Evolutionary conservation across 2,329 filamentous ascomycete species (phyloP).

Genomic region (Neofusicoccum umdonicola): DNA sequence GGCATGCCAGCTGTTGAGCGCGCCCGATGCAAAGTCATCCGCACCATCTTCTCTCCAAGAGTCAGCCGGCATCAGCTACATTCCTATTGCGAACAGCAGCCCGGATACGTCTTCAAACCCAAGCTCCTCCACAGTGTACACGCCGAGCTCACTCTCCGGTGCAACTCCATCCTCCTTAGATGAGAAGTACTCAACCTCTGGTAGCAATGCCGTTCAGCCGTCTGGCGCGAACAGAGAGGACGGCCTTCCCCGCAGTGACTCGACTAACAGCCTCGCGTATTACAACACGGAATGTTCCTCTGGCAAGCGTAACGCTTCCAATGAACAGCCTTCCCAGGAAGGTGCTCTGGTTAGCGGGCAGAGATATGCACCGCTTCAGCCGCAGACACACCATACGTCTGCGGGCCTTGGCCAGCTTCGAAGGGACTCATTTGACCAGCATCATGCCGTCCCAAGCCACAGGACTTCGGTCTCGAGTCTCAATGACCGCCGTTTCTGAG

Average conservation of each 20-base stretch:
- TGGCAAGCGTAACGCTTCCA: slow-evolving; percentile 28
- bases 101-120: slow-evolving; percentile 6
- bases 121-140: slow-evolving; percentile 7
- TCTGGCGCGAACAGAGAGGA: neutral
- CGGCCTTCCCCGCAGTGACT: slow-evolving; percentile 27
- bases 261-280: slow-evolving; percentile 38
- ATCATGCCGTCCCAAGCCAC: neutral
- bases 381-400: slow-evolving; percentile 1
- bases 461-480: slow-evolving; percentile 1
- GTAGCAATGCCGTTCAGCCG: neutral
- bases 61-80: neutral
- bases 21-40: neutral
- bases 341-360: slow-evolving; percentile 41
- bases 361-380: slow-evolving; percentile 34
- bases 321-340: slow-evolving; percentile 25
- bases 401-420: slow-evolving; percentile 20
- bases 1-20: neutral
- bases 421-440: slow-evolving; percentile 20
- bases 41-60: neutral
- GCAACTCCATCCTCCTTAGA: neutral
- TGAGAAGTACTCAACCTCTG: neutral
- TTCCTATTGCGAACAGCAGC: neutral
- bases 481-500: neutral
- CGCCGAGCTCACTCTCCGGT: slow-evolving; percentile 5
- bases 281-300: slow-evolving; percentile 36